Base-by-base conservation (phyloP, 495 filamentous ascomycete species). In the Parachaetomium inaequale region DNA sequence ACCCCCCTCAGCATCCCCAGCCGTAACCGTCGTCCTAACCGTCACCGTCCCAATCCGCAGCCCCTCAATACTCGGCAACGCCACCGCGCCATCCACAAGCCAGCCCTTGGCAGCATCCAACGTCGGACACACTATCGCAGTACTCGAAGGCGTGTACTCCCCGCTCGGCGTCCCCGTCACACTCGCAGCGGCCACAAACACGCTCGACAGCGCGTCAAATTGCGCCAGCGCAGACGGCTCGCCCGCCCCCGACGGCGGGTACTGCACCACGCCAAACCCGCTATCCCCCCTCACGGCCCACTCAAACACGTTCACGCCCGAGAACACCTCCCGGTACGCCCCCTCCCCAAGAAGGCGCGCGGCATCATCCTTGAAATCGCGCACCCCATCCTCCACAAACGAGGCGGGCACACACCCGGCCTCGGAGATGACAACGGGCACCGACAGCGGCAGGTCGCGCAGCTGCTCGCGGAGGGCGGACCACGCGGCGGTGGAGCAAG, bases 281-380 rank as follows among this genome's bases (percentile, higher is more conserved):
- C 7, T 14, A 7, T 19, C n/a, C 68, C 88, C 89, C 38, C 89
- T 86, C 65, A 87, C 72, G 49, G 90, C 85, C 88, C 88, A 92
- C 72, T 92, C 87, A 68, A 90, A 91, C 66, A 90, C 77, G 59
- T 89, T 89, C 11, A 84, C 76, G 38, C 88, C 88, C 6, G 85
- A 88, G 84, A 87, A 91, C 29, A 80, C 55, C 4, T 45, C 55
- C 14, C 25, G 12, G 3, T n/a, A 34, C 29, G 7, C 23, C 4
- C 26, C 34, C 4, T 2, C 26, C 36, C 25, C 2, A 31, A 40
- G 19, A 32, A 11, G 1, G 25, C 19, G 26, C 3, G 25, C 17
- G 3, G 34, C 38, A 0, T 57, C 55, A 1, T n/a, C n/a, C n/a
- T 12, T n/a, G 17, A 57, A 57, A 7, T 45, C 11, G 2, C 55